A percentile compares a stretch with the other conserved stretches of the same genome.
Conservation (phyloP, 768 basidiomycete species). For the Mycena metata region DNA sequence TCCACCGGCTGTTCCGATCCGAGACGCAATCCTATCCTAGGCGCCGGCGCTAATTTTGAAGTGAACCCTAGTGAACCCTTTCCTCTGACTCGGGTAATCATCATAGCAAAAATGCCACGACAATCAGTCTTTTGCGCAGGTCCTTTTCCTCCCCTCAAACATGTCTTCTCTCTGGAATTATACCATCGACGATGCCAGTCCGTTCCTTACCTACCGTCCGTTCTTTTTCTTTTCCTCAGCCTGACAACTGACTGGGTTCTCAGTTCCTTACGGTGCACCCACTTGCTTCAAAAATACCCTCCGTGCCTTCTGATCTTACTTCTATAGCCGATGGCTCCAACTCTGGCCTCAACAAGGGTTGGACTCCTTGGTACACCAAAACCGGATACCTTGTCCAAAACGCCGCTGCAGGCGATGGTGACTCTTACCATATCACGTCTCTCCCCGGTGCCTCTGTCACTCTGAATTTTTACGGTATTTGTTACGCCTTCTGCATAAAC, state of each 20-base stretch:
- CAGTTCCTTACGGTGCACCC: slow-evolving; percentile 30
- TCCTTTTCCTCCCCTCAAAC: neutral
- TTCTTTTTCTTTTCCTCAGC: neutral
- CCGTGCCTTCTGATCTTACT: neutral
- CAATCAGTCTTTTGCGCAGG: no score
- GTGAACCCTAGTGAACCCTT: slow-evolving; percentile 11
- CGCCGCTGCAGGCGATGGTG: neutral
- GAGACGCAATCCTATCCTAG: no score
- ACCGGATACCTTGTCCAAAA: neutral
- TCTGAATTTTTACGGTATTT: slow-evolving; percentile 10
- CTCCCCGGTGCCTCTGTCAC: slow-evolving; percentile 7
- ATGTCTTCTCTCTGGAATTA: slow-evolving; percentile 21
- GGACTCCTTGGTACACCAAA: slow-evolving; percentile 19
- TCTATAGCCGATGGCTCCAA: no score
- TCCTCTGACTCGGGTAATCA: neutral
- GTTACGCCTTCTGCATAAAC: no score
- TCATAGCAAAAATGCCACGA: no score
- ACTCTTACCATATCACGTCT: slow-evolving; percentile 9
- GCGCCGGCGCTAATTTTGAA: neutral
- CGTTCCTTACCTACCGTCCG: slow-evolving; percentile 43
- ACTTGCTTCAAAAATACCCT: neutral
- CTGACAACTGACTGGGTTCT: neutral
- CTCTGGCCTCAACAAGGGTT: slow-evolving; percentile 2
- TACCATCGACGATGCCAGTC: slow-evolving; percentile 9
- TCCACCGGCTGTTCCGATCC: no score